Evolutionary conservation across 805 yeast species (phyloP).

Genomic region (Ogataea haglerorum): DNA sequence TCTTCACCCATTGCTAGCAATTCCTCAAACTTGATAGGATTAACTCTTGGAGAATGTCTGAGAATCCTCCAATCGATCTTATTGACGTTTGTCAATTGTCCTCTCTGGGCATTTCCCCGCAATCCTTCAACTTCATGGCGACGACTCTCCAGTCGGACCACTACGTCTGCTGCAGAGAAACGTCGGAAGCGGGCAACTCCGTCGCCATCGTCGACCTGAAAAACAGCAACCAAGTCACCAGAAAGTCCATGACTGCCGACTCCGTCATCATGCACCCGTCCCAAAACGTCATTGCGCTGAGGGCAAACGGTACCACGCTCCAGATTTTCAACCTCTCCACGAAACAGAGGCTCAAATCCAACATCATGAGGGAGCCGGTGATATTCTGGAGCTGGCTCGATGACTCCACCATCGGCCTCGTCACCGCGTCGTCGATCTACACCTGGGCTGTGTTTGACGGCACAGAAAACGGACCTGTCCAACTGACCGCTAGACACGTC

Average conservation of each 20-base stretch:
- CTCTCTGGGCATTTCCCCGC: slow-evolving; percentile 77
- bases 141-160: slow-evolving; percentile 93
- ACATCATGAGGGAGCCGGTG: slow-evolving; percentile 82
- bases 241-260: slow-evolving; percentile 96
- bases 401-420: slow-evolving; percentile 70
- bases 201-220: slow-evolving; percentile 89
- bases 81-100: slow-evolving; percentile 92
- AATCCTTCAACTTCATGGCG: slow-evolving; percentile 84
- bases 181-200: slow-evolving; percentile 64
- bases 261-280: slow-evolving; percentile 94
- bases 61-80: slow-evolving; percentile 88
- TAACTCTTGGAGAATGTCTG: slow-evolving; percentile 36
- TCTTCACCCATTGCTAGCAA: slow-evolving; percentile 6
- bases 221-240: slow-evolving; percentile 72
- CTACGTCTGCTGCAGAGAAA: slow-evolving; percentile 79
- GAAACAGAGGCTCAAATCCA: slow-evolving; percentile 85
- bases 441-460: slow-evolving; percentile 84
- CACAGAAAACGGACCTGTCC: slow-evolving; percentile 74
- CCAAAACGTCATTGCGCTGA: slow-evolving; percentile 83
- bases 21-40: slow-evolving; percentile 8
- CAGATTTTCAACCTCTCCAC: slow-evolving; percentile 89
- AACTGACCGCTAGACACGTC: slow-evolving; percentile 80
- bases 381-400: slow-evolving; percentile 94
- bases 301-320: slow-evolving; percentile 94
- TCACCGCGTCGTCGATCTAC: slow-evolving; percentile 72